Base-by-base conservation (phyloP, 2,329 filamentous ascomycete genomes). In the Magnaporthiopsis poae region DNA sequence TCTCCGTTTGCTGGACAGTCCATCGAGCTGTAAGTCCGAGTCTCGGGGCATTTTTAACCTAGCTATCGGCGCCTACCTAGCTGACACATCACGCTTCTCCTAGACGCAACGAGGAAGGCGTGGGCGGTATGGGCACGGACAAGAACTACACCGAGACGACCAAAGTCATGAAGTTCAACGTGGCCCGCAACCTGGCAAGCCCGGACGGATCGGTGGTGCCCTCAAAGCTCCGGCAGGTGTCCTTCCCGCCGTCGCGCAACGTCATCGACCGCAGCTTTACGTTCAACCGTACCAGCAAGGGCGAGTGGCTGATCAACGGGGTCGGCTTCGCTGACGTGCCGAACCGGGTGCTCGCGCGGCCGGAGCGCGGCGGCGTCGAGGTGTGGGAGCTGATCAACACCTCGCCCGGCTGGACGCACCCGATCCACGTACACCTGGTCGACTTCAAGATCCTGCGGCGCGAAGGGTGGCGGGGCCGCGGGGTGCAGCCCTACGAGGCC, bases 361-460 rank as follows among this genome's bases (percentile, higher is more conserved):
- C 80, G 2, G 75, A 76, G 3, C 79, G 78, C 63, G 81, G 81
- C 64, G 77, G 77, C 8, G 77, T 80, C 7, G 79, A 84, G 73
- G 75, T 80, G 62, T 84, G 81, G 81, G 76, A 80, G 71, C 74
- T 84, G 8, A 75, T 78, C 67, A 85, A 87, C 72, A 75, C 74
- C 35, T 77, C 77, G 13, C 82, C 80, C 21, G 80, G 78, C 33
- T 82, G 81, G 73, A 79, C 80, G 2, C 84, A 86, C 69, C 84
- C 83, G 0, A 75, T 82, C 39, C 85, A 87, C 72, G 80, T 87
- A 63, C 85, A 87, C 71, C 77, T 87, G 0, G 80, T 88, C 63
- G 84, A 86, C 70, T 83, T 87, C 73, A 79, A 82, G 66, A 76
- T 87, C 60, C 70, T 86, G 25, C 77, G 75, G 9, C 81, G 84